Percentiles rank a stretch among this genome's conserved stretches.
Conservation (phyloP, 176 grass and related monocot genomes). For the Oryza brachyantha region DNA sequence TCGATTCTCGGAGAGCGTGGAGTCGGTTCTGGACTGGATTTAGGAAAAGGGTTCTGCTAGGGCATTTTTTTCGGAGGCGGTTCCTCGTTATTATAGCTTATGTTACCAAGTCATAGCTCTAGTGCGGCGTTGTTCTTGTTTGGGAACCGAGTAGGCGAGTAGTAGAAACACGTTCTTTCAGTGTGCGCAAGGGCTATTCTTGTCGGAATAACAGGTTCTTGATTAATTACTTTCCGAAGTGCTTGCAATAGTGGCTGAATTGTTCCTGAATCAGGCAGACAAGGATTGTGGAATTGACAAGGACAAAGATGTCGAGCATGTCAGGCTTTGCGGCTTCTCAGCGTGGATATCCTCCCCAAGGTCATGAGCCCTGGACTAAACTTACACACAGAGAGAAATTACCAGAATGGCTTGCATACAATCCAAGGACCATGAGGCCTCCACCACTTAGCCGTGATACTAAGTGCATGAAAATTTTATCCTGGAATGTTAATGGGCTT, state of each 20-base stretch:
- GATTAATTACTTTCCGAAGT: neutral
- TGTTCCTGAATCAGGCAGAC: slow-evolving; percentile 25
- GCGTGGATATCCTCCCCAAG: neutral
- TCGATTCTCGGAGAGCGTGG: neutral
- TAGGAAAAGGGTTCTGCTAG: neutral
- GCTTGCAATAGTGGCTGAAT: slow-evolving; percentile 4
- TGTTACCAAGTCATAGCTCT: neutral
- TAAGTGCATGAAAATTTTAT: slow-evolving; percentile 68
- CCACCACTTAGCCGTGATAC: slow-evolving; percentile 49
- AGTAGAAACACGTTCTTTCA: neutral
- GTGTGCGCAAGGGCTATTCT: neutral
- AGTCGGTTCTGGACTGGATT: neutral
- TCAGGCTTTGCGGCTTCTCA: slow-evolving; percentile 5
- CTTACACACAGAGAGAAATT: slow-evolving; percentile 57
- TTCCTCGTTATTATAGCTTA: neutral
- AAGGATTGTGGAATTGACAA: neutral
- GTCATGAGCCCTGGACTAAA: slow-evolving; percentile 61
- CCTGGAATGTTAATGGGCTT: slow-evolving; percentile 90
- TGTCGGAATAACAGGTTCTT: neutral
- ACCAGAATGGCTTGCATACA: slow-evolving; percentile 70
- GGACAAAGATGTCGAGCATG: slow-evolving; percentile 25
- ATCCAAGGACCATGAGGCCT: slow-evolving; percentile 80
- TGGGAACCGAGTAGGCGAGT: neutral
- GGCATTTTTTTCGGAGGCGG: neutral
- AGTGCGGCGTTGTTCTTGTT: slow-evolving; percentile 2